Conservation (phyloP, 345 rosid genomes). For the rapeseed (Brassica napus) region DNA sequence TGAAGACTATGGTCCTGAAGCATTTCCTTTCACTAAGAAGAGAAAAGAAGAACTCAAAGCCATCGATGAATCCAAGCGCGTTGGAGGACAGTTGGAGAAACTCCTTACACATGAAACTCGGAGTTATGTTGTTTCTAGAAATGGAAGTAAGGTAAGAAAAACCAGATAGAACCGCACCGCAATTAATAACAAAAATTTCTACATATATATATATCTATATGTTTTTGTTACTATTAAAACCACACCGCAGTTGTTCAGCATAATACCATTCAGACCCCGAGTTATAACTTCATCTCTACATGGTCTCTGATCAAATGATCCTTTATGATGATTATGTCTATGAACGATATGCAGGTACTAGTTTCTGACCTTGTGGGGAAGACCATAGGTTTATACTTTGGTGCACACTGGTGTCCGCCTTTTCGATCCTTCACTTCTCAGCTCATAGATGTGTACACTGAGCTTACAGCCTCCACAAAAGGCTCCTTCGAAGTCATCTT, state of each 20-base stretch:
- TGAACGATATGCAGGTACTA: conserved; percentile 42
- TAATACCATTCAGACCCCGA: too few relatives aligned
- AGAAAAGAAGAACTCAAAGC: conserved; percentile 63
- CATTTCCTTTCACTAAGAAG: conserved; percentile 66
- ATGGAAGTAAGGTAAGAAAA: conserved; percentile 52
- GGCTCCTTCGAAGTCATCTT: conserved; percentile 56
- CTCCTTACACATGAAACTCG: conserved; percentile 55
- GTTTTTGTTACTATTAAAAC: too few relatives aligned
- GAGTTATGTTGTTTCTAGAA: conserved; percentile 47
- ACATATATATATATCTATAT: too few relatives aligned
- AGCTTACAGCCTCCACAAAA: conserved; percentile 39
- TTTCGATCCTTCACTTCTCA: conserved; percentile 65
- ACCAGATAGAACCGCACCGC: too few relatives aligned
- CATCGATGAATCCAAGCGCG: conserved; percentile 55
- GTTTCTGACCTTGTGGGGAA: conserved; percentile 66
- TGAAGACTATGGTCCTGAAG: conserved; percentile 74
- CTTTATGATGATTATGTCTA: conserved; percentile 10
- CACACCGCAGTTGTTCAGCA: too few relatives aligned
- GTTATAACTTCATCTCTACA: background rate
- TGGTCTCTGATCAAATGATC: conserved; percentile 5
- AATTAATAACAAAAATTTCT: too few relatives aligned
- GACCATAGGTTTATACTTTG: conserved; percentile 75
- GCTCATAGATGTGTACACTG: conserved; percentile 57
- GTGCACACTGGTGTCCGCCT: conserved; percentile 82
- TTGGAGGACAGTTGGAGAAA: conserved; percentile 61